Base-by-base conservation (phyloP, 2,329 filamentous ascomycete genomes). In the Orbilia javanica region DNA sequence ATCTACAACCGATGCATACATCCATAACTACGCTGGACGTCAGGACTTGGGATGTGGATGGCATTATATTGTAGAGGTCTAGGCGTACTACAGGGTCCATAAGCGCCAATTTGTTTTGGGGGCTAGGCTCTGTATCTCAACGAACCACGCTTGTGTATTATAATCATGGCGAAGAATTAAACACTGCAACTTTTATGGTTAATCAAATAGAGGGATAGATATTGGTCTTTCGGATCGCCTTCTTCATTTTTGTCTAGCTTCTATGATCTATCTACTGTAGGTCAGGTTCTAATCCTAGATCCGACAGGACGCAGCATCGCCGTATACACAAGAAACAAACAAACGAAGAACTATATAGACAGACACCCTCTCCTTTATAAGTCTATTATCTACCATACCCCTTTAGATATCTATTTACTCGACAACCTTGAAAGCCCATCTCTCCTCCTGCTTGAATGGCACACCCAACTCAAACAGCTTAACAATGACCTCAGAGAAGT, bases 401-500 rank as follows among this genome's bases (percentile, higher is more conserved):
- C 42, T 13, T n/a, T 13, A 11, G 3, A 63, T 18, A 44, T 18
- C 10, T 48, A 34, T 66, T 66, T 83, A 84, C 52, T 82, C 81
- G 64, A 82, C 83, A 74, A 86, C 83, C 89, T 93, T 93, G 86
- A 95, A 89, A 81, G 85, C 87, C 85, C 87, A 91, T 83, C 87
- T 87, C 84, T 91, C 87, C 81, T 88, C 88, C 84, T 89, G 88
- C 82, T 89, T 85, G 84, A 97, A 98, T 39, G 95, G 94, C 76
- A 98, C 95, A 82, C 95, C 95, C 13, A 97, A 90, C 88, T 98
- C 95, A 81, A 98, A 95, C 60, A 99, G 89, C 87, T 91, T 95
- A 82, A 89, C 86, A 72, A 95, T 87, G 64, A 91, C 94, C 44
- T 90, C 88, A 11, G 90, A 87, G 84, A 98, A 99, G 84, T 98